Base-by-base conservation (phyloP, 805 yeast species). In the Saturnispora galanensis region DNA sequence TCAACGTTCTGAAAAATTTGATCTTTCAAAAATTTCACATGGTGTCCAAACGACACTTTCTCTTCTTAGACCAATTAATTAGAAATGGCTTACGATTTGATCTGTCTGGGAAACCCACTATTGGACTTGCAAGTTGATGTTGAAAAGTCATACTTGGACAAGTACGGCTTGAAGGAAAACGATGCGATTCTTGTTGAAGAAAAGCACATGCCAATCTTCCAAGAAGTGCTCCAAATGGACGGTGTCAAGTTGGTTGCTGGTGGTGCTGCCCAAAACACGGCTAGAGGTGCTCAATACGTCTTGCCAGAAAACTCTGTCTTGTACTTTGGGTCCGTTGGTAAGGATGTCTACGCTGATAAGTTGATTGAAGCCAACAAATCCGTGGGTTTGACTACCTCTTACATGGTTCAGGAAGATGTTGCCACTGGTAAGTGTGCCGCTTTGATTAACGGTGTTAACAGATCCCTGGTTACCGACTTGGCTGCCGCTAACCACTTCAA, bases 401-500 rank as follows among this genome's bases (percentile, higher is more conserved):
- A 93, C 74, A 84, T 81, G 75, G 79, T 85, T 56, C 88, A 83
- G 63, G 75, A 74, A 35, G 77, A 73, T 47, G 63, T 74, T 53
- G 84, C 88, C 56, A 93, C 99, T 48, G 99, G 99, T 61, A 90
- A 90, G 65, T 93, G 99, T 73, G 99, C 97, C 45, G 97, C 96
- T 52, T 74, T 93, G 63, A 84, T 93, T 64, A 59, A 57, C 47
- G 95, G 93, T 46, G 76, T 74, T 60, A 70, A 88, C 77, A 81
- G 99, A 70, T 90, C 97, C 26, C 72, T 93, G 62, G 97, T 79
- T 52, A 93, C 99, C 39, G 97, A 93, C 63, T 76, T 93, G 58
- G 96, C 86, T 58, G 99, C 99, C 56, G 98, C 98, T 55, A 93
- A 93, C 73, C 95, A 87, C 67, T 93, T 88, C 81, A 84, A 83